These are phyloP conservation scores for Lobosporangium transversale DNA, from an alignment of 192 early-diverging fungal genomes.

Conservation along the genomic window DNA sequence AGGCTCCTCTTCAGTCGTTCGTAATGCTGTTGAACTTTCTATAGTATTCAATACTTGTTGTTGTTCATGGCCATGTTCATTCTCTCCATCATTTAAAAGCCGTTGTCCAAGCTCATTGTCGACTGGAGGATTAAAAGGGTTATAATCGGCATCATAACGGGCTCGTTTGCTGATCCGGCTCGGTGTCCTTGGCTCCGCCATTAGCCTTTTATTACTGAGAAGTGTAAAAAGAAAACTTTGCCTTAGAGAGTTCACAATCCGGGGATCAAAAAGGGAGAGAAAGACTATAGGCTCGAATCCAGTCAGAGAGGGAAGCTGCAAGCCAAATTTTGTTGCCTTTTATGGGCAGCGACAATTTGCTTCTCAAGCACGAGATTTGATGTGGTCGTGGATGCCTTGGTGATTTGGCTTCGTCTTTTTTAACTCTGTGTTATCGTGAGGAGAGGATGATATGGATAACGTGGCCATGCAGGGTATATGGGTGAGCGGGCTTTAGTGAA, in stretches of 20 bases:
- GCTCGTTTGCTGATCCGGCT: slow-evolving; percentile 28
- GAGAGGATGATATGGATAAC: no score
- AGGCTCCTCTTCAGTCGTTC: background rate
- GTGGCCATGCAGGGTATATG: no score
- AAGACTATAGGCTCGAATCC: no score
- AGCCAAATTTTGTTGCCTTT: no score
- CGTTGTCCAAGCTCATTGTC: background rate
- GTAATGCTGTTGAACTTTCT: background rate
- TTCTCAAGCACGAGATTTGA: no score
- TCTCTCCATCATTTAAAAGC: background rate
- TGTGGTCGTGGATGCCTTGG: no score
- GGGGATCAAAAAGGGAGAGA: background rate
- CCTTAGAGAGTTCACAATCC: background rate
- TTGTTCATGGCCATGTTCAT: background rate
- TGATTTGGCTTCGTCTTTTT: no score
- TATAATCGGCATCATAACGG: slow-evolving; percentile 14
- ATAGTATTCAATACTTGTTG: background rate
- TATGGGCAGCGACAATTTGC: no score
- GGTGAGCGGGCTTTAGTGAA: no score
- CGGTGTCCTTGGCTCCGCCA: slow-evolving; percentile 9
- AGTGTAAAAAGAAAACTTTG: background rate
- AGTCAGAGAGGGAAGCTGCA: no score
- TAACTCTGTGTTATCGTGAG: no score
- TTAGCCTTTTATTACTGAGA: background rate
- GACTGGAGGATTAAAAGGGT: background rate